These are phyloP conservation scores for Emericellopsis terricola DNA, from an alignment of 495 filamentous ascomycete genomes.

Conservation along the genomic window DNA sequence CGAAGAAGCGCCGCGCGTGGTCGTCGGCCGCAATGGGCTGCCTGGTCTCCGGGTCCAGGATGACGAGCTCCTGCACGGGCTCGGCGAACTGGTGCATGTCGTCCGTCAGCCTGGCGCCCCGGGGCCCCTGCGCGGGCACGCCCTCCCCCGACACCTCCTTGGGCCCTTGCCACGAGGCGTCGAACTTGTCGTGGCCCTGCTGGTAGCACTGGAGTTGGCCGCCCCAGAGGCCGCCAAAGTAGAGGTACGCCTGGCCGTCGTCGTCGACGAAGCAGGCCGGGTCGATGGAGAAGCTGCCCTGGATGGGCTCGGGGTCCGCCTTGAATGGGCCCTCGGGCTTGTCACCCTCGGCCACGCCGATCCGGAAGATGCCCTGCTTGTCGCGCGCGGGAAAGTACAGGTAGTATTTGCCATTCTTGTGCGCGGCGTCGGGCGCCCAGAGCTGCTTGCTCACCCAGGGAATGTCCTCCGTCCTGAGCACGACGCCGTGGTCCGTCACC, in stretches of 20 bases:
- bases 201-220: constrained; percentile 45
- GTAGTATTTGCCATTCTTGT: constrained; percentile 41
- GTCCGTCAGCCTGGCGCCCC: constrained; percentile 38
- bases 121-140: constrained; percentile 32
- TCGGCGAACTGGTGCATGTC: constrained; percentile 43
- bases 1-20: constrained; percentile 60
- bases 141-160: constrained; percentile 35
- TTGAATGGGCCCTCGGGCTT: constrained; percentile 38
- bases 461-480: constrained; percentile 31
- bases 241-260: constrained; percentile 39
- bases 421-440: constrained; percentile 47
- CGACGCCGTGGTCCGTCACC: constrained; percentile 41
- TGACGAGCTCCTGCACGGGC: constrained; percentile 30
- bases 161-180: constrained; percentile 24
- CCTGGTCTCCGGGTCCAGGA: constrained; percentile 39
- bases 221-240: constrained; percentile 55
- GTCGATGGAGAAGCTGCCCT: constrained; percentile 44
- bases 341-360: constrained; percentile 38
- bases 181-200: constrained; percentile 25
- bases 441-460: constrained; percentile 48
- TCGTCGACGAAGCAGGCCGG: constrained; percentile 46
- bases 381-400: constrained; percentile 47
- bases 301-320: constrained; percentile 37
- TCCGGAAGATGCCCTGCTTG: constrained; percentile 39
- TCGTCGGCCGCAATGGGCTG: constrained; percentile 40